A percentile compares a stretch with the other conserved stretches of the same genome.
Conservation (phyloP, 1,284 basidiomycete genomes). For the Taiwanofungus camphoratus region DNA sequence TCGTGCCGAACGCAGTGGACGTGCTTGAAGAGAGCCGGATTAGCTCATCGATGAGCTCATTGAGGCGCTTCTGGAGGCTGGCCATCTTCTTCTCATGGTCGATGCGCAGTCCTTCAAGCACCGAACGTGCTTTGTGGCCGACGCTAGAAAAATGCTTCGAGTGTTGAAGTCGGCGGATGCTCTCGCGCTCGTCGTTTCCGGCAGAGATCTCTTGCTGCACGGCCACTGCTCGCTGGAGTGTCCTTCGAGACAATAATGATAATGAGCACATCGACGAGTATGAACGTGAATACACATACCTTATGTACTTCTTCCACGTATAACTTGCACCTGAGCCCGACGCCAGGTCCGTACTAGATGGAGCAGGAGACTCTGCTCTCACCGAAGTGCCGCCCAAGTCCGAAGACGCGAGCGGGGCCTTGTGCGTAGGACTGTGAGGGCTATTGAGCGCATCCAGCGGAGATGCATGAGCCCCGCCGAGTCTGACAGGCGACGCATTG, state of each 20-base stretch:
- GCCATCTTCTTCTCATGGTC: conserved; percentile 5
- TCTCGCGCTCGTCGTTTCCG: conserved; percentile 5
- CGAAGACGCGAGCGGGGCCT: not conserved
- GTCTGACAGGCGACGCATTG: no score
- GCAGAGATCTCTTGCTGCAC: conserved; percentile 2
- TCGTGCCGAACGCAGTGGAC: conserved; percentile 5
- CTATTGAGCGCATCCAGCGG: no score
- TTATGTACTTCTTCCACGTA: conserved; percentile 12
- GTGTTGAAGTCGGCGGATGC: conserved; percentile 8
- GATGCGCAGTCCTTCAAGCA: conserved; percentile 6
- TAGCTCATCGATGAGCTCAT: conserved; percentile 9
- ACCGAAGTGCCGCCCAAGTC: not conserved
- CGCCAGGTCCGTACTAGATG: not conserved
- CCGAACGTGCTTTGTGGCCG: conserved; percentile 7
- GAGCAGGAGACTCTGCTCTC: conserved; percentile 1
- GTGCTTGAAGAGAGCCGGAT: conserved; percentile 3
- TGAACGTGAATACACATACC: conserved; percentile 4
- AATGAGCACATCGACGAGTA: not conserved
- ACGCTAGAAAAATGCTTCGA: conserved; percentile 8
- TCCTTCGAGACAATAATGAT: conserved; percentile 4
- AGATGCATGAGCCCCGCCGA: no score
- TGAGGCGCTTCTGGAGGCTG: conserved; percentile 6
- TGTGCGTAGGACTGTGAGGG: no score
- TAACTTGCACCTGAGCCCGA: not conserved
- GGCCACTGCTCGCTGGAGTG: conserved; percentile 10